Conservation (phyloP, 2,329 filamentous ascomycete genomes). For the Diaporthe vexans region DNA sequence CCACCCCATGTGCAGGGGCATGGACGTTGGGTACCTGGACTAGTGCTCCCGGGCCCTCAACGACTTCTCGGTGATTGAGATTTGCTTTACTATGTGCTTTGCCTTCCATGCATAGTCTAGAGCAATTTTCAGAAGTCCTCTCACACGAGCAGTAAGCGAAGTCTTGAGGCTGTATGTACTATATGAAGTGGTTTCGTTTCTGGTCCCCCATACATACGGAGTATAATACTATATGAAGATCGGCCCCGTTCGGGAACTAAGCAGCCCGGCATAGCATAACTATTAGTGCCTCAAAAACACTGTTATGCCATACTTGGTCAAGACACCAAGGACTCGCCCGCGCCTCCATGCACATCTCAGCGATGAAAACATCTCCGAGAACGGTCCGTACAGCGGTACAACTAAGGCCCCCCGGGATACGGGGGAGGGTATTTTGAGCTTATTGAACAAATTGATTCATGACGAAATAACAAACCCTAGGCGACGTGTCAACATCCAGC, state of each 20-base stretch:
- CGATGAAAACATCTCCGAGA: background rate
- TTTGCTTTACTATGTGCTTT: background rate
- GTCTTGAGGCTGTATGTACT: no score
- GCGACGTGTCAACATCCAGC: background rate
- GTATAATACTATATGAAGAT: no score
- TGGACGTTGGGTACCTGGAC: background rate
- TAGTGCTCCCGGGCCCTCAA: background rate
- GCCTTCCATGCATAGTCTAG: background rate
- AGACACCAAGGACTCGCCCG: background rate
- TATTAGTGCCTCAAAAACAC: background rate
- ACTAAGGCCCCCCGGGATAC: background rate
- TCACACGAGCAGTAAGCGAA: no score
- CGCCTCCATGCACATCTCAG: background rate
- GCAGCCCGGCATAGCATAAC: background rate
- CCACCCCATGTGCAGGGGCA: background rate
- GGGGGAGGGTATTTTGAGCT: background rate
- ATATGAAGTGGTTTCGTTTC: background rate
- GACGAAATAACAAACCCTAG: background rate
- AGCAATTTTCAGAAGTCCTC: no score
- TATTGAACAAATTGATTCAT: background rate
- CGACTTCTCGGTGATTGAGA: background rate
- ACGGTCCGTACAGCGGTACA: background rate
- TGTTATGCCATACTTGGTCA: background rate
- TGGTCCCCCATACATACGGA: no score
- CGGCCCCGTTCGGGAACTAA: background rate